These are phyloP conservation scores for Globisporangium solare DNA, from an alignment of 352 stramenopile species.

Conservation along the genomic window DNA sequence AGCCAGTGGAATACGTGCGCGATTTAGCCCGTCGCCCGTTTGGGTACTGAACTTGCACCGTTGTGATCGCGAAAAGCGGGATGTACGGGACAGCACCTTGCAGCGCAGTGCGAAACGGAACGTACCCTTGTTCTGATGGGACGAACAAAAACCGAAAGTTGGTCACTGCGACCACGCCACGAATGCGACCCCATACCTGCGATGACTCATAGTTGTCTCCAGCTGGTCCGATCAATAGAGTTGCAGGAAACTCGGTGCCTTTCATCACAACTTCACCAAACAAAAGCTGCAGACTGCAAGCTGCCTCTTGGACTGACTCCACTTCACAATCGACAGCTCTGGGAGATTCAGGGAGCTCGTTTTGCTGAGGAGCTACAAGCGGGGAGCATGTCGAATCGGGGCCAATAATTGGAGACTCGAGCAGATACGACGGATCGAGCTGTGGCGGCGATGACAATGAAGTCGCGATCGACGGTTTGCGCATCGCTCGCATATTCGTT, in stretches of 20 bases:
- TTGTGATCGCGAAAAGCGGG: conserved; percentile 68
- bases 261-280: conserved; percentile 39
- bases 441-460: conserved; percentile 19
- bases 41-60: conserved; percentile 53
- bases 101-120: conserved; percentile 30
- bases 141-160: conserved; percentile 80
- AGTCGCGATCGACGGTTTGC: conserved; percentile 20
- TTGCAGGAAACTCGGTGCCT: conserved; percentile 42
- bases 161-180: conserved; percentile 56
- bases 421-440: conserved; percentile 14
- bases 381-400: conserved; percentile 7
- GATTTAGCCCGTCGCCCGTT: conserved; percentile 50
- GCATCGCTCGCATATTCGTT: conserved; percentile 36
- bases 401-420: conserved; percentile 21
- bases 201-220: conserved; percentile 56
- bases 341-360: neutral
- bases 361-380: neutral
- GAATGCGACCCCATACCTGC: conserved; percentile 58
- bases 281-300: conserved; percentile 12
- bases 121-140: conserved; percentile 43
- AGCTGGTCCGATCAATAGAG: conserved; percentile 52
- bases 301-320: conserved; percentile 1
- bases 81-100: conserved; percentile 58
- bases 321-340: conserved; percentile 1
- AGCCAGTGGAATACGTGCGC: conserved; percentile 41